Evolutionary conservation across 176 grass and related monocot species (phyloP), one percentile per base, ranked within the genome.

Genomic region (Elymus sibiricus): DNA sequence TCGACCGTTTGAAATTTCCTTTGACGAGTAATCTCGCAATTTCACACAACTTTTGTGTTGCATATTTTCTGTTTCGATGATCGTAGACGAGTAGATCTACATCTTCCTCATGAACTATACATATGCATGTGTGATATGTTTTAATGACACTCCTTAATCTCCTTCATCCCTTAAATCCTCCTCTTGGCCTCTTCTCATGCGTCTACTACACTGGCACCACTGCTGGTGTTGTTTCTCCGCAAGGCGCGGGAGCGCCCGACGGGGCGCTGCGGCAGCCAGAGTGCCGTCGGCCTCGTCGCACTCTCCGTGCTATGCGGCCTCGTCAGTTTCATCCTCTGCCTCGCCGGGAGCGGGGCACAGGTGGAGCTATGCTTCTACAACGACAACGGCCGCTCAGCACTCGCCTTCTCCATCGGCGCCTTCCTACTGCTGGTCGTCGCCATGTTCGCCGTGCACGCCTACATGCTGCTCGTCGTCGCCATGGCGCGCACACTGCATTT

Each of bases 351-450:
- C 15, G 69, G 47, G 17, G 22, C 59, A 3, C 93, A 85, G 89
- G 21, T 83, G 17, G 40, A 76, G 64, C 86, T 94, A 29, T 98
- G 94, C 88, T 58, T 90, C 82, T 94, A 94, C 91, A 92, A 56
- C 65, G 15, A 66, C 78, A 92, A 65, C 78, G 97, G 94, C 29
- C 82, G 65, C 70, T 66, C 81, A 26, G 71, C 90, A n/a, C 85
- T 98, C 13, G 84, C 82, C 17, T 95, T 91, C 82, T 61, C 93
- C 22, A 39, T 98, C 59, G 84, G 74, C 31, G 92, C 93, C 0
- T 98, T 96, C 86, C 17, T 98, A 70, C 79, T 98, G 40, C 83
- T 96, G 63, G 92, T 92, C 12, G 79, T 95, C 64, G 97, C 97
- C 70, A 92, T 98, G 92, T 89, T 98, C 81, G 90, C 90, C 1